phyloP scores from a whole-genome alignment of 2,329 filamentous ascomycete species.

The Claviceps sp. region DNA sequence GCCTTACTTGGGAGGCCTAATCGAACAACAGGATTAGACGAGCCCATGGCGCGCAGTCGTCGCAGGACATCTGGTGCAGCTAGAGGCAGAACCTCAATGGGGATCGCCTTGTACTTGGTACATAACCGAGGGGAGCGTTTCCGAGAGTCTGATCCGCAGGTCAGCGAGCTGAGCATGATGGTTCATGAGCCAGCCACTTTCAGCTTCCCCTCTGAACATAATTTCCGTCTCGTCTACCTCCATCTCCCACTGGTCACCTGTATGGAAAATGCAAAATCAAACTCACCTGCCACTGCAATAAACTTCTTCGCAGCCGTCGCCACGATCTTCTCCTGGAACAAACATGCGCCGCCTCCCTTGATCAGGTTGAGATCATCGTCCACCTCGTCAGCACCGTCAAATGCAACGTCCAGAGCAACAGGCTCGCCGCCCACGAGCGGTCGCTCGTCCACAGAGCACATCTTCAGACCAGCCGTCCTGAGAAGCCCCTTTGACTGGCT shows the following conservation, averaged over 20 bases:
- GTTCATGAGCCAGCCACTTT: no score
- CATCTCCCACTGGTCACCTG: no score
- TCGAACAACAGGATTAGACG: conserved; percentile 55
- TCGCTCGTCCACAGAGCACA: conserved; percentile 66
- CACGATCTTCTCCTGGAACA: conserved; percentile 96
- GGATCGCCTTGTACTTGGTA: conserved; percentile 69
- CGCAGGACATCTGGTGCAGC: conserved; percentile 64
- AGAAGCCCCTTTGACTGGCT: conserved; percentile 85
- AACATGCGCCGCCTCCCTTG: conserved; percentile 92
- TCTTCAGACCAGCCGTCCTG: conserved; percentile 58
- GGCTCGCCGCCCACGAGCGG: conserved; percentile 31
- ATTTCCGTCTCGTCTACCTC: background rate
- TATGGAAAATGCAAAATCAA: background rate
- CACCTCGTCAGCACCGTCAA: conserved; percentile 95
- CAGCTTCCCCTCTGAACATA: conserved; percentile 2
- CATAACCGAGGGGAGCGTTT: conserved; percentile 71
- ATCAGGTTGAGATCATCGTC: conserved; percentile 92
- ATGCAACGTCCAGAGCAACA: conserved; percentile 68
- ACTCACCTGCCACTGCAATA: conserved; percentile 67
- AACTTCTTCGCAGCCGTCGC: conserved; percentile 75
- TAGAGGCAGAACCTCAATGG: conserved; percentile 85
- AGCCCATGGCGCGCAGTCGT: conserved; percentile 61
- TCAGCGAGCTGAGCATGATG: no score
- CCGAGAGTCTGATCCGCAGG: conserved; percentile 53
- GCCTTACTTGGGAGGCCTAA: conserved; percentile 64